Evolutionary conservation across 306 rosid species (phyloP), one percentile per base, ranked within the genome.

Genomic region (Calophaca sinica): DNA sequence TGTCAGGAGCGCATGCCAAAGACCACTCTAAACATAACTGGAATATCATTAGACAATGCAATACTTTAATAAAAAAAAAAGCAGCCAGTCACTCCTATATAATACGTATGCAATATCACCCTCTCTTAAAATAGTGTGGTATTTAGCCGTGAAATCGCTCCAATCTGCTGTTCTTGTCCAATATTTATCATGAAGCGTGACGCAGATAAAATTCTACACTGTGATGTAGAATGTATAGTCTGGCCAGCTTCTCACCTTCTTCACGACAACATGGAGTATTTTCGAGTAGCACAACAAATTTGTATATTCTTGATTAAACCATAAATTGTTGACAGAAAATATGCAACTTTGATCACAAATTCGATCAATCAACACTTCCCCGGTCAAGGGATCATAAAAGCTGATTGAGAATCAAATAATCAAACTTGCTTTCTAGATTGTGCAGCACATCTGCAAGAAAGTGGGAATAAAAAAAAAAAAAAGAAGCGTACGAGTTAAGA

Each of bases 61-160:
- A 72, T 49, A 48, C 33, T 12, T 49, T 7, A 44, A 62, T 63
- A 54, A 8, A 39, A 54, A 39, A 54, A 33, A 72, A 41, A 41
- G 50, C 41, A 77, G 38, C 20, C 50, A 62, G 41, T 69, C 62
- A 79, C 65, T 59, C 61, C 78, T 81, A 80, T 83, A 74, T 86
- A 33, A 8, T 90, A 83, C 86, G 81, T 83, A 73, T 88, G 81
- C 81, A 84, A 52, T 65, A 63, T 66, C 84, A 69, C 66, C 77
- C 86, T 81, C 79, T 60, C 36, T 52, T 42, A 73, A 20, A 67
- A 79, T 70, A 41, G 57, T 72, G 67, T 79, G 66, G 79, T 73
- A 80, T 77, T 44, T 70, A 12, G 58, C 70, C 72, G 74, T 49
- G 59, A 71, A 42, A 63, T 68, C 33, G 41, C 68, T 75, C 64